A percentile compares a stretch with the other conserved stretches of the same genome.
These are phyloP conservation scores for Clonostachys rosea DNA, from an alignment of 2,329 filamentous ascomycete genomes.

Conservation along the genomic window DNA sequence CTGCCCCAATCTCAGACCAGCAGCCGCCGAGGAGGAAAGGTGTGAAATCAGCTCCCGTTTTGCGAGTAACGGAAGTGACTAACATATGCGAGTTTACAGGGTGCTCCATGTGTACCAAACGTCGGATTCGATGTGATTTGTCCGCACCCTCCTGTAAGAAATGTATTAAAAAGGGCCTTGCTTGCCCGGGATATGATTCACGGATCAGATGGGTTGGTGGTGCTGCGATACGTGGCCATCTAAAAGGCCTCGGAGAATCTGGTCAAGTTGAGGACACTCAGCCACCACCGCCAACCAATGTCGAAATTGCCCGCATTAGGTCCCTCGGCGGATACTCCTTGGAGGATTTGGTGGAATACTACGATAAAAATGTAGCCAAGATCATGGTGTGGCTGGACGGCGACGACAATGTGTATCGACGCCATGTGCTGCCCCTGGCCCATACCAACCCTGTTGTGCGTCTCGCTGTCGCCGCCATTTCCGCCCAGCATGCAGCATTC, in stretches of 20 bases:
- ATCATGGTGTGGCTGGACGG: neutral
- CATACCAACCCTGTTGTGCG: neutral
- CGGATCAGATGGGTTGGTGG: too few species aligned
- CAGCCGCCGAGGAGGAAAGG: too few species aligned
- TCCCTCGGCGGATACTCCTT: neutral
- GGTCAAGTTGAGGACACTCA: too few species aligned
- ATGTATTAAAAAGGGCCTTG: neutral
- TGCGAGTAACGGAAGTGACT: too few species aligned
- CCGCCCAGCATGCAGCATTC: neutral
- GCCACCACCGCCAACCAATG: too few species aligned
- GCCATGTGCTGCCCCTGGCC: neutral
- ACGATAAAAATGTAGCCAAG: neutral
- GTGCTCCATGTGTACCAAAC: neutral
- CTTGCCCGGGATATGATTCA: too few species aligned
- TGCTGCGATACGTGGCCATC: too few species aligned
- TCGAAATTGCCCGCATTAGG: too few species aligned
- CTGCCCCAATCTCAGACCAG: too few species aligned
- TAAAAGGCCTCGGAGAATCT: too few species aligned
- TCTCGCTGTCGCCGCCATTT: neutral
- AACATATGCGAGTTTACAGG: neutral
- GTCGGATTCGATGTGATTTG: constrained; percentile 2
- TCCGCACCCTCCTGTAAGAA: neutral
- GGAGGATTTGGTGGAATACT: neutral
- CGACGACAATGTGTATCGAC: neutral
- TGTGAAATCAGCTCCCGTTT: too few species aligned